Percentiles rank a stretch among this genome's conserved stretches.
phyloP scores from a whole-genome alignment of 768 basidiomycete species.

The Kwoniella botswanensis region DNA sequence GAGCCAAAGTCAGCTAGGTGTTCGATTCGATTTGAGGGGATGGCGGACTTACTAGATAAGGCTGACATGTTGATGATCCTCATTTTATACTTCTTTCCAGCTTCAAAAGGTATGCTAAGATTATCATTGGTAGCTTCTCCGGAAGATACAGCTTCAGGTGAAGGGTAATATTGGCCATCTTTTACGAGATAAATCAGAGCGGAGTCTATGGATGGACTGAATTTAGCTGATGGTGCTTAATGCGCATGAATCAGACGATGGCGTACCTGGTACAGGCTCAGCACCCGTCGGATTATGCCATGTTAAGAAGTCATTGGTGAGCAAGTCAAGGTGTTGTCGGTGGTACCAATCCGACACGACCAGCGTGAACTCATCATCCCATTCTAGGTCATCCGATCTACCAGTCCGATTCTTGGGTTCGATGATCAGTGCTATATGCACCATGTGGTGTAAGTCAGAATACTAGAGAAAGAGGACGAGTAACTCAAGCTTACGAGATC shows the following conservation, averaged over 20 bases:
- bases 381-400: constrained; percentile 65
- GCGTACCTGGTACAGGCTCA: constrained; percentile 81
- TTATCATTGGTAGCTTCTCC: constrained; percentile 74
- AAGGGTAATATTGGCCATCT: constrained; percentile 70
- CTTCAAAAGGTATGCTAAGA: constrained; percentile 78
- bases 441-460: neutral
- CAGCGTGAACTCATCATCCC: constrained; percentile 90
- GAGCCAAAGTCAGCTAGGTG: neutral
- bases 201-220: constrained; percentile 64
- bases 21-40: neutral
- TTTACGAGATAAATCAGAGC: constrained; percentile 83
- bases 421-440: neutral
- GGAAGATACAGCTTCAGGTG: constrained; percentile 62
- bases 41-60: constrained; percentile 46
- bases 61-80: constrained; percentile 80
- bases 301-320: constrained; percentile 68
- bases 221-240: too few species aligned
- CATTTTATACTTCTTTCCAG: constrained; percentile 89
- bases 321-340: constrained; percentile 67
- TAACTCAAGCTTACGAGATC: constrained; percentile 61
- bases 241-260: too few species aligned
- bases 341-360: constrained; percentile 94
- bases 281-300: constrained; percentile 74
- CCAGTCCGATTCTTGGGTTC: constrained; percentile 5
- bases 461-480: constrained; percentile 62